Evolutionary conservation across 305 asterid genomes (phyloP).

Genomic region (Striga hermonthica): DNA sequence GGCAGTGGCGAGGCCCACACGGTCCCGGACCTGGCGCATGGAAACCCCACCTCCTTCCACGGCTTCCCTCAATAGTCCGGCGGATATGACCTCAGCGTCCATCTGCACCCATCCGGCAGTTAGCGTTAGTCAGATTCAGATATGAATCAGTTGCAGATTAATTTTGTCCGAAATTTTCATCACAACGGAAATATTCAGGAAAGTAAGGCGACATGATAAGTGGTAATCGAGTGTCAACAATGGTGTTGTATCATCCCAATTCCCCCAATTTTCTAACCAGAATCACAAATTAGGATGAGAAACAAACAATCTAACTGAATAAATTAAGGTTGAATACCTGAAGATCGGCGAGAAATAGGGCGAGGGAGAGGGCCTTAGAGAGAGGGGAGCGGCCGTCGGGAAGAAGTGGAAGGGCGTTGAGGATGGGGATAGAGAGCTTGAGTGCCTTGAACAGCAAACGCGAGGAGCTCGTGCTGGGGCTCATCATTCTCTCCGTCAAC

Average conservation of each 20-base stretch:
- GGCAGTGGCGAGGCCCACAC: conserved; percentile 60
- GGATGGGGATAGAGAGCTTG: conserved; percentile 75
- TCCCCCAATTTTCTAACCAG: background rate
- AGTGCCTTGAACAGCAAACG: conserved; percentile 70
- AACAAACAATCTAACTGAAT: background rate
- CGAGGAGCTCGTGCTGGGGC: conserved; percentile 46
- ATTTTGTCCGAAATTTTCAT: background rate
- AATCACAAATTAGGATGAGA: background rate
- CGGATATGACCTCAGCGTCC: conserved; percentile 94
- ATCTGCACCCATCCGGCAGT: conserved; percentile 42
- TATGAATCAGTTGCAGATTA: background rate
- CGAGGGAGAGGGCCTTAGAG: conserved; percentile 70
- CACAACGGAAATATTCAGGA: background rate
- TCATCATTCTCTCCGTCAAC: conserved; percentile 67
- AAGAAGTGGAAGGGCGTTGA: conserved; percentile 57
- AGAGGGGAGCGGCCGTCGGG: conserved; percentile 78
- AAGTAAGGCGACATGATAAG: background rate
- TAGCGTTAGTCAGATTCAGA: no score
- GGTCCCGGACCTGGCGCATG: conserved; percentile 55
- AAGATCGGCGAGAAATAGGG: conserved; percentile 78
- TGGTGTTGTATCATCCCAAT: background rate
- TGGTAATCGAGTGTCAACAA: no score
- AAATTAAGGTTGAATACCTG: conserved; percentile 42
- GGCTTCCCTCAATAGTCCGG: conserved; percentile 66
- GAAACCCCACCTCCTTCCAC: conserved; percentile 64